Conservation (phyloP, 306 rosid species). For the Dalbergia cochinchinensis region DNA sequence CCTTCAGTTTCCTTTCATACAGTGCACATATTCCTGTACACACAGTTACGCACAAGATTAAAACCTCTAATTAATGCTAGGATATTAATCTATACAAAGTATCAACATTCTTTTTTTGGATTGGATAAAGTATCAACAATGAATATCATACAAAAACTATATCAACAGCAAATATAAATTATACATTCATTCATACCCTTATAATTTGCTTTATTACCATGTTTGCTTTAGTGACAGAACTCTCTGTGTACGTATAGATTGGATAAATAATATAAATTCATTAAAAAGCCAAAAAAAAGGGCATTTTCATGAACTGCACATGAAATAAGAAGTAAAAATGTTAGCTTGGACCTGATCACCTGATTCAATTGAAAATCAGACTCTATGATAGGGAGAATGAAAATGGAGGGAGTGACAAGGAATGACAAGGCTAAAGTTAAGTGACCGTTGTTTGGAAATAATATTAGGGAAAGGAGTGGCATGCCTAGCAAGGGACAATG, state of each 20-base stretch:
- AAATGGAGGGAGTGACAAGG: no score
- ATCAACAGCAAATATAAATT: not conserved
- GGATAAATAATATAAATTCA: slow-evolving; percentile 2
- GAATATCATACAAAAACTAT: slow-evolving; percentile 2
- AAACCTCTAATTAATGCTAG: slow-evolving; percentile 35
- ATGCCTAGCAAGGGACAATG: no score
- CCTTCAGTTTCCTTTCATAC: slow-evolving; percentile 97
- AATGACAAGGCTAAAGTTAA: no score
- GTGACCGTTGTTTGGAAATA: no score
- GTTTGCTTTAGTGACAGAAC: not conserved
- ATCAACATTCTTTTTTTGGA: not conserved
- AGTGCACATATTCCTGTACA: slow-evolving; percentile 87
- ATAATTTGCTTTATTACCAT: not conserved
- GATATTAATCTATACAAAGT: slow-evolving; percentile 12
- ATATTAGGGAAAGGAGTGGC: no score
- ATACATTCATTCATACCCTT: slow-evolving; percentile 1
- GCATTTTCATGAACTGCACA: slow-evolving; percentile 26
- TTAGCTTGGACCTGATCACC: not conserved
- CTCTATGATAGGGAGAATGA: no score
- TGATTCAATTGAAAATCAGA: slow-evolving; percentile 2
- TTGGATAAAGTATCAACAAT: slow-evolving; percentile 8
- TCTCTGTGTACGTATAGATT: not conserved
- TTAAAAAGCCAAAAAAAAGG: not conserved
- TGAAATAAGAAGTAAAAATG: not conserved
- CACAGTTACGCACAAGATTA: slow-evolving; percentile 24